These are phyloP conservation scores for Hirsutella minnesotensis DNA, from an alignment of 2,329 filamentous ascomycete species.

Conservation along the genomic window DNA sequence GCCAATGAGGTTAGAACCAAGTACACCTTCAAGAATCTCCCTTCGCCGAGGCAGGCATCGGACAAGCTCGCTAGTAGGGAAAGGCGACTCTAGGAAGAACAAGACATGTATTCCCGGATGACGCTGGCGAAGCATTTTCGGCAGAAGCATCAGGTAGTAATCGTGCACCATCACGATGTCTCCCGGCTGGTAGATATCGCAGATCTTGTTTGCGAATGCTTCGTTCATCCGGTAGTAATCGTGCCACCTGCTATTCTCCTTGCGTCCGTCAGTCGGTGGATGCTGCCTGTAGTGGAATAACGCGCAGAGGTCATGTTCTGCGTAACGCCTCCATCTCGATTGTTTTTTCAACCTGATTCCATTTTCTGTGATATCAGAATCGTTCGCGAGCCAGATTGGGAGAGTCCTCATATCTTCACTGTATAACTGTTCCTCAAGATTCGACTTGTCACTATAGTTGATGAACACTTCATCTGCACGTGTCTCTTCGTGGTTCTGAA, in stretches of 20 bases:
- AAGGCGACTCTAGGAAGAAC: constrained; percentile 89
- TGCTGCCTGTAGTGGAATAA: constrained; percentile 95
- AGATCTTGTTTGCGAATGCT: constrained; percentile 79
- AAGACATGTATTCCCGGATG: constrained; percentile 84
- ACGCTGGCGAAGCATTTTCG: constrained; percentile 75
- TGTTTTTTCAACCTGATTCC: constrained; percentile 65
- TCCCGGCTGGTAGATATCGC: constrained; percentile 81
- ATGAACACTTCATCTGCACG: constrained; percentile 70
- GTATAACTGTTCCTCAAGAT: too few species aligned
- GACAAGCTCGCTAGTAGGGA: constrained; percentile 92
- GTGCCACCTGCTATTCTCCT: constrained; percentile 73
- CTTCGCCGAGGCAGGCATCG: constrained; percentile 79
- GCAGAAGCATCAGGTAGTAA: constrained; percentile 83
- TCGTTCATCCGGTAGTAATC: constrained; percentile 92
- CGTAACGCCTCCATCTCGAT: constrained; percentile 75
- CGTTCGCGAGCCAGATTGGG: constrained; percentile 82
- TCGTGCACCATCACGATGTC: constrained; percentile 91
- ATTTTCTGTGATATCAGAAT: constrained; percentile 51
- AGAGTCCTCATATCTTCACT: constrained; percentile 67
- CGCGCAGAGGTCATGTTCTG: constrained; percentile 83
- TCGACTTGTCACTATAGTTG: too few species aligned
- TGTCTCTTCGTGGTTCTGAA: constrained; percentile 57
- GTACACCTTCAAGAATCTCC: constrained; percentile 77
- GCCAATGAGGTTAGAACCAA: constrained; percentile 85
- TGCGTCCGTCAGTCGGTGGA: constrained; percentile 73